These are phyloP conservation scores for Sugiyamaella smithiae DNA, from an alignment of 805 yeast species.

Conservation along the genomic window DNA sequence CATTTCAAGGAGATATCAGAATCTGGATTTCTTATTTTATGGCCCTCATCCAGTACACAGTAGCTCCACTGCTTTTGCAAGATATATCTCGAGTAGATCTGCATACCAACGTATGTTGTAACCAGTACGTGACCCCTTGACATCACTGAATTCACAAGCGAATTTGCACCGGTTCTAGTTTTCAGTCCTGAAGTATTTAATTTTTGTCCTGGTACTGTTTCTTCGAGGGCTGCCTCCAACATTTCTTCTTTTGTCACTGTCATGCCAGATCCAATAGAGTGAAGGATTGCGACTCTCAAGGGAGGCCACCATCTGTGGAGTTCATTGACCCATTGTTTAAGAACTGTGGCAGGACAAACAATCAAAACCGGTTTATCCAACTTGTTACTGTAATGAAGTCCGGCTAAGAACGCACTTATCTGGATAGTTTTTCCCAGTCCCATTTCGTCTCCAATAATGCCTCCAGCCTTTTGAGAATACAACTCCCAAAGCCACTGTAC, in stretches of 20 bases:
- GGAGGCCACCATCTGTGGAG: conserved; percentile 99
- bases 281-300: conserved; percentile 76
- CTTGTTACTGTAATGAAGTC: conserved; percentile 76
- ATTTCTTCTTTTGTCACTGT: conserved; percentile 28
- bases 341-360: conserved; percentile 95
- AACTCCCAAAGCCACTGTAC: conserved; percentile 98
- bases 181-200: conserved; percentile 35
- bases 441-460: conserved; percentile 97
- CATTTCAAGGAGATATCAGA: conserved; percentile 81
- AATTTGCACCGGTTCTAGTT: conserved; percentile 33
- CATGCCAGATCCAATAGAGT: conserved; percentile 92
- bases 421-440: conserved; percentile 96
- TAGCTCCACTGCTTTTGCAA: conserved; percentile 83
- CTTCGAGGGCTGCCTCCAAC: conserved; percentile 31
- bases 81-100: conserved; percentile 60
- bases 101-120: conserved; percentile 87
- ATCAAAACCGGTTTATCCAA: conserved; percentile 75
- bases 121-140: conserved; percentile 76
- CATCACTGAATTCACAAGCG: conserved; percentile 55
- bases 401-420: conserved; percentile 85
- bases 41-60: conserved; percentile 92
- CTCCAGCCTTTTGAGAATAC: conserved; percentile 86
- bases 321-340: conserved; percentile 97
- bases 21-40: conserved; percentile 92
- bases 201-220: conserved; percentile 24